Conservation (phyloP, 2,329 filamentous ascomycete genomes). For the Arthroderma sp. region DNA sequence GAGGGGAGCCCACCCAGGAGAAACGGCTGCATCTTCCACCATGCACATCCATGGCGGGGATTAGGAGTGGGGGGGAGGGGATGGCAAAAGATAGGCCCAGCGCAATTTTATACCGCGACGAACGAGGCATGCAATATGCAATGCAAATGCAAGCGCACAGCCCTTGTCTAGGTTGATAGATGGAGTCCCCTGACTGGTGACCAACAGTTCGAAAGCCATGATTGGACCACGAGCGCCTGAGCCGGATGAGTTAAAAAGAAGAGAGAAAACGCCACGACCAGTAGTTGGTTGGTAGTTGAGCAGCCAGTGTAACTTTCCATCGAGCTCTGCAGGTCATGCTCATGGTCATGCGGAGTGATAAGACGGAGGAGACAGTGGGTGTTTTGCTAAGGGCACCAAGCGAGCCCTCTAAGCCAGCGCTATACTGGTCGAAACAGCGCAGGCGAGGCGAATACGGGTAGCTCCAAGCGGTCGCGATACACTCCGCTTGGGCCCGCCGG, state of each 20-base stretch:
- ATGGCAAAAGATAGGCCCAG: not conserved
- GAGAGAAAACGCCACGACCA: not conserved
- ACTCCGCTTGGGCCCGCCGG: not conserved
- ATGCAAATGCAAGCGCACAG: conserved; percentile 4
- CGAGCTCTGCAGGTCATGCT: not conserved
- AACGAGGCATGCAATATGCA: no score
- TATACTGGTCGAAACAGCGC: not conserved
- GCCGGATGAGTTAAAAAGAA: not conserved
- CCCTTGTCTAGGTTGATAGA: not conserved
- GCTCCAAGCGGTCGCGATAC: not conserved
- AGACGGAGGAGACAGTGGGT: not conserved
- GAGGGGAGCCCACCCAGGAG: not conserved
- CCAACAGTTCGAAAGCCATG: not conserved
- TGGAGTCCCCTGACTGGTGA: not conserved
- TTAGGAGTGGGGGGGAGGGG: not conserved
- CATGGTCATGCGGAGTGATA: not conserved
- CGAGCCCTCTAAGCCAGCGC: not conserved
- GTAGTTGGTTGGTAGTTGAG: not conserved
- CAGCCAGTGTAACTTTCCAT: not conserved
- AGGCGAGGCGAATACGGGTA: not conserved
- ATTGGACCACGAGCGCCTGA: not conserved
- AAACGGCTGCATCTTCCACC: not conserved
- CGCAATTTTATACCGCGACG: conserved; percentile 3
- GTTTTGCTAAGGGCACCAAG: not conserved
- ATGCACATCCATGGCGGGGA: not conserved